Conservation (phyloP, 2,329 filamentous ascomycete genomes). For the Capronia americana region DNA sequence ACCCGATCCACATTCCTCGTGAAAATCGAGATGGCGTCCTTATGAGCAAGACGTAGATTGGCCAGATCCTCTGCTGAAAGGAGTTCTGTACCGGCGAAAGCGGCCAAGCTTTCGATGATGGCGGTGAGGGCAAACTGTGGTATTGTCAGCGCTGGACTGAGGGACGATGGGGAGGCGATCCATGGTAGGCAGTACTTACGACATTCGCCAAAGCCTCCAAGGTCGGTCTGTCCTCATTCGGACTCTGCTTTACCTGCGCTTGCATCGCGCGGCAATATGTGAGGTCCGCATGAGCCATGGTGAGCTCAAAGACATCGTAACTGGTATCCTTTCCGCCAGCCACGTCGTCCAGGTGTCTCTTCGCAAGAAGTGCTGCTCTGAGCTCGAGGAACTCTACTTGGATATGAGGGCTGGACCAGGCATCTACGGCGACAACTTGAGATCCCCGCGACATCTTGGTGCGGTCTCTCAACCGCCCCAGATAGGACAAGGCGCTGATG, state of each 20-base stretch:
- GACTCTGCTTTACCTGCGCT: conserved; percentile 27
- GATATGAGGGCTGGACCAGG: conserved; percentile 33
- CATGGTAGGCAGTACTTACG: conserved; percentile 21
- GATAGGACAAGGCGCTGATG: conserved; percentile 36
- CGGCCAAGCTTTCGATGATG: conserved; percentile 28
- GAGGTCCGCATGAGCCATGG: conserved; percentile 41
- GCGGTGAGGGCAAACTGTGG: conserved; percentile 36
- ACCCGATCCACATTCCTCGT: conserved; percentile 28
- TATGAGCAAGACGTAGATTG: conserved; percentile 28
- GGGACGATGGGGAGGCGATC: not conserved
- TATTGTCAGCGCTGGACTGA: not conserved
- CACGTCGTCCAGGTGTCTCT: conserved; percentile 35
- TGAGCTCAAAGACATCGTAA: conserved; percentile 36
- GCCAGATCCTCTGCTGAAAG: conserved; percentile 16
- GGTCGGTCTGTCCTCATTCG: conserved; percentile 4
- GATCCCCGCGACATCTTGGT: conserved; percentile 14
- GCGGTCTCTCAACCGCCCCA: conserved; percentile 28
- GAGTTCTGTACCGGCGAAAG: conserved; percentile 29
- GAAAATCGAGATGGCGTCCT: conserved; percentile 32
- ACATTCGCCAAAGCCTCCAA: conserved; percentile 34
- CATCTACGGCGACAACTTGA: conserved; percentile 18
- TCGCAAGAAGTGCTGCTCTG: conserved; percentile 33
- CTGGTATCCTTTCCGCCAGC: conserved; percentile 37
- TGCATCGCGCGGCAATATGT: conserved; percentile 37
- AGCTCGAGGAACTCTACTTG: conserved; percentile 37